Conservation (phyloP, 768 basidiomycete genomes). For the Russula sp. region DNA sequence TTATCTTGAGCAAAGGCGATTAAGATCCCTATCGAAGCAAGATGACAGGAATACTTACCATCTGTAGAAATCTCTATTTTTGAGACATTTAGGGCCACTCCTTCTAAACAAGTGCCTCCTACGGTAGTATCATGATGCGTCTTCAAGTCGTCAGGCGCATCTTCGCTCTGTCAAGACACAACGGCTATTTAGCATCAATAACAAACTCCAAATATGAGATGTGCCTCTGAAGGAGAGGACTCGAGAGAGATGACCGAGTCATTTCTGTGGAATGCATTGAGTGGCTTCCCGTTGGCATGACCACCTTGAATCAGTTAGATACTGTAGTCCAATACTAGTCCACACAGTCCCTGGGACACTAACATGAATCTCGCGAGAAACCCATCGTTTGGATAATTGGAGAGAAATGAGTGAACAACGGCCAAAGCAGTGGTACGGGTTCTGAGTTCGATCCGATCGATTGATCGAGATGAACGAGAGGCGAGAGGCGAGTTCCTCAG, state of each 20-base stretch:
- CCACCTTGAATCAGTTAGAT: background rate
- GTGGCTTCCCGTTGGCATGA: background rate
- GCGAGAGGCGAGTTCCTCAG: too few species aligned
- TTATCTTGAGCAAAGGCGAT: background rate
- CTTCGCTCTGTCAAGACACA: background rate
- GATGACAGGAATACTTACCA: background rate
- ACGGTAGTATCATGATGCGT: background rate
- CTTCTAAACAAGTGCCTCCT: background rate
- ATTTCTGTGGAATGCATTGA: background rate
- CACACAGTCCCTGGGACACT: background rate
- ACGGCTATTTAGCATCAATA: background rate
- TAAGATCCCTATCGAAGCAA: background rate
- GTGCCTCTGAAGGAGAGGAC: constrained; percentile 6
- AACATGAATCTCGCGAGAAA: background rate
- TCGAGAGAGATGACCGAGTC: constrained; percentile 9
- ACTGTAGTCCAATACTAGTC: background rate
- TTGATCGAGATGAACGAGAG: background rate
- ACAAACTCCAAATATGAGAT: background rate
- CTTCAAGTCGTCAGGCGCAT: background rate
- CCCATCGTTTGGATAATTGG: background rate
- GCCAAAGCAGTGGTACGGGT: too few species aligned
- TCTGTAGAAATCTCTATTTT: background rate
- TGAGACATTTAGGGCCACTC: background rate
- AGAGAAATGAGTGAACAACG: background rate
- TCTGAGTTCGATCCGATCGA: too few species aligned